These are phyloP conservation scores for Tulasnella sp. DNA, from an alignment of 768 basidiomycete genomes.

Conservation along the genomic window DNA sequence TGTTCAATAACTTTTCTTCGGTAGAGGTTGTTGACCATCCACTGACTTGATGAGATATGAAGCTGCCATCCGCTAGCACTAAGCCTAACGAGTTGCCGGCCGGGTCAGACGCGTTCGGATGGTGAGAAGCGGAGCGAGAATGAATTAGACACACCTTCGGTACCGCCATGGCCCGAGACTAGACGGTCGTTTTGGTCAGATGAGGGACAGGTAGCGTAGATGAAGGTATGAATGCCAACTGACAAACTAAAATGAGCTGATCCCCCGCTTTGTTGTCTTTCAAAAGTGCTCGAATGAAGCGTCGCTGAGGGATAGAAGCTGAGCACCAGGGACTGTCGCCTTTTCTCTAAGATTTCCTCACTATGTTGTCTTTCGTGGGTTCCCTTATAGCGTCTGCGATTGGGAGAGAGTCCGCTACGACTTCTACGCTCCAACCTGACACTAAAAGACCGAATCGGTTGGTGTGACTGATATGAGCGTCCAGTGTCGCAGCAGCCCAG, in stretches of 20 bases:
- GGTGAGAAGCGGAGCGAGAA: not conserved
- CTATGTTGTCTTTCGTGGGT: not conserved
- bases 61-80: not conserved
- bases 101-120: not conserved
- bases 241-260: not conserved
- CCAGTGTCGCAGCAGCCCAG: not conserved
- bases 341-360: not conserved
- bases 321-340: not conserved
- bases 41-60: not conserved
- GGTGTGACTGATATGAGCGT: too few relatives aligned
- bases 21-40: not conserved
- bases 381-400: not conserved
- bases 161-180: not conserved
- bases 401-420: not conserved
- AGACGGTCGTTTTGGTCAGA: not conserved
- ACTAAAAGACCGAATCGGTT: not conserved
- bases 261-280: not conserved
- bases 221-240: not conserved
- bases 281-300: not conserved
- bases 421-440: not conserved
- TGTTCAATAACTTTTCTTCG: not conserved
- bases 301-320: not conserved
- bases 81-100: not conserved
- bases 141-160: not conserved
- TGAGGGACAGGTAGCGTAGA: not conserved